Evolutionary conservation across 768 basidiomycete genomes (phyloP).

Genomic region (Podaxis mareebaensis): DNA sequence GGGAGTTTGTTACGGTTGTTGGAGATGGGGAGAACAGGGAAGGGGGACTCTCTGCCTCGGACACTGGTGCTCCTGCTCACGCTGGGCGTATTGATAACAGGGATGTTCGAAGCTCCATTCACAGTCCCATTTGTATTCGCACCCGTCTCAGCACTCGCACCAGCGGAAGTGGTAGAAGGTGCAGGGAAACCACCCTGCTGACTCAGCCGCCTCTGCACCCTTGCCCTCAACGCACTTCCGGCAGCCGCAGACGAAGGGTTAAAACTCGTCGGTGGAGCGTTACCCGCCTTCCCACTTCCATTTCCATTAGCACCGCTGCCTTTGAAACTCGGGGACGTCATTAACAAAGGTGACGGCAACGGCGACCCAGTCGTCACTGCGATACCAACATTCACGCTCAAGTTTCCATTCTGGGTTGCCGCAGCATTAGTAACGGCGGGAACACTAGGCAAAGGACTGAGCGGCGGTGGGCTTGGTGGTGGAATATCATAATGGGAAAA

Average conservation of each 20-base stretch:
- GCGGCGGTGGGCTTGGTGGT: conserved; percentile 52
- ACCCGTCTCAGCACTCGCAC: not conserved
- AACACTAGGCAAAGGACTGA: conserved; percentile 42
- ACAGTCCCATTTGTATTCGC: not conserved
- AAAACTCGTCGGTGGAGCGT: conserved; percentile 5
- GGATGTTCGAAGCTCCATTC: not conserved
- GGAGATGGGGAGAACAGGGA: conserved; percentile 40
- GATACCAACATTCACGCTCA: conserved; percentile 15
- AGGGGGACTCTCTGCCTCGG: conserved; percentile 51
- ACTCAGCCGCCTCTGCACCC: conserved; percentile 11
- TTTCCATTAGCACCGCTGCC: not conserved
- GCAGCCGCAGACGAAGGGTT: conserved; percentile 5
- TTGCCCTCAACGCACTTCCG: conserved; percentile 12
- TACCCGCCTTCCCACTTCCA: not conserved
- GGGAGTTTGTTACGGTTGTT: not conserved
- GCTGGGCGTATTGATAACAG: not conserved
- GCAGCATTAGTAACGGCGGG: conserved; percentile 18
- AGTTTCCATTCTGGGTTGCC: conserved; percentile 4
- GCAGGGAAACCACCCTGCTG: conserved; percentile 2
- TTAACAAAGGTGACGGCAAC: conserved; percentile 11
- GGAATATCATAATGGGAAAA: conserved; percentile 50
- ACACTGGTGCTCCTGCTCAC: not conserved
- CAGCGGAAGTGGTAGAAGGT: not conserved
- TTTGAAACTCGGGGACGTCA: conserved; percentile 3
- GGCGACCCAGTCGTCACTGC: conserved; percentile 14